These are phyloP conservation scores for Puccinia hordei DNA, from an alignment of 1,284 basidiomycete species.

Conservation along the genomic window DNA sequence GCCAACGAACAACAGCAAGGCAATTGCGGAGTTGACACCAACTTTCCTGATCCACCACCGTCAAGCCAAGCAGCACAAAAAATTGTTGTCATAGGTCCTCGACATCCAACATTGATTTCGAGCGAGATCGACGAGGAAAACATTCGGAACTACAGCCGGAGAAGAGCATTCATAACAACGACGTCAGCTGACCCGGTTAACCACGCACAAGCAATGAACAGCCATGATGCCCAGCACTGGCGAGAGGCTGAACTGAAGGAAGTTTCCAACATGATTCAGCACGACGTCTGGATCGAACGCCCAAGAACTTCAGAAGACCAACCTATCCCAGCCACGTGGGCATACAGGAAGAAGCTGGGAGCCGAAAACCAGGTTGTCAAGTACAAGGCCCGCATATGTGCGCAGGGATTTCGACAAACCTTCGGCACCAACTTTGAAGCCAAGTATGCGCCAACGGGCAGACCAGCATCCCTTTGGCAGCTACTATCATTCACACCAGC, in stretches of 20 bases:
- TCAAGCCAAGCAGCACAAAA: too few relatives aligned
- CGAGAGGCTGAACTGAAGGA: background rate
- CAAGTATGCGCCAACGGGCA: slow-evolving; percentile 1
- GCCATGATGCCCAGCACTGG: background rate
- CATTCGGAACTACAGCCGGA: too few relatives aligned
- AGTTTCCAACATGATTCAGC: background rate
- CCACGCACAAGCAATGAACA: background rate
- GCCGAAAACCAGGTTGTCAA: background rate
- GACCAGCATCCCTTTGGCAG: background rate
- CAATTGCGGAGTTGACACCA: too few relatives aligned
- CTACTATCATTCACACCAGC: background rate
- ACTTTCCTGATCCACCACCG: too few relatives aligned
- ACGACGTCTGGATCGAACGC: background rate
- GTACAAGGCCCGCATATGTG: background rate
- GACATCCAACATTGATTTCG: too few relatives aligned
- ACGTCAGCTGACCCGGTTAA: background rate
- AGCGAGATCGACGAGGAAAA: too few relatives aligned
- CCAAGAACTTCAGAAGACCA: background rate
- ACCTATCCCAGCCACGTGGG: background rate
- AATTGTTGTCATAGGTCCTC: too few relatives aligned
- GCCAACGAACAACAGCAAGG: too few relatives aligned
- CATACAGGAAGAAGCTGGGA: too few relatives aligned
- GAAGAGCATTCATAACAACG: too few relatives aligned
- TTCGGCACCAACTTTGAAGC: background rate
- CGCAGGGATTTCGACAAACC: background rate